Percentiles rank a stretch among this genome's conserved stretches.
Conservation (phyloP, 768 basidiomycete genomes). For the Leucocoprinus leucothites region DNA sequence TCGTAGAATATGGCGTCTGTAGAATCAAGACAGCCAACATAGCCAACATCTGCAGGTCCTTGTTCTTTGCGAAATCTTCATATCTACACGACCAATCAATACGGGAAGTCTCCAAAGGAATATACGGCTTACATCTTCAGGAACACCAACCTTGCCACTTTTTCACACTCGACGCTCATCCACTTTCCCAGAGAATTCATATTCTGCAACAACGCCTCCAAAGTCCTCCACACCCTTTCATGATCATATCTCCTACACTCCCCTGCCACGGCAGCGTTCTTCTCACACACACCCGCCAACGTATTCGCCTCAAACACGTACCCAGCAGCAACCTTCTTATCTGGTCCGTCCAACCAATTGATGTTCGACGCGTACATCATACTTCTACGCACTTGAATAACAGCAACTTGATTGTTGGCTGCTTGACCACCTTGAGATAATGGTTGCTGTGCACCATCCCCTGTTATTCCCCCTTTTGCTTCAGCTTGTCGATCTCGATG, state of each 20-base stretch:
- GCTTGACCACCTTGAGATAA: conserved; percentile 40
- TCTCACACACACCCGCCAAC: conserved; percentile 48
- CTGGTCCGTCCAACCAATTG: conserved; percentile 34
- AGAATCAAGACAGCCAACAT: conserved; percentile 72
- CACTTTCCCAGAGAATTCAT: conserved; percentile 1
- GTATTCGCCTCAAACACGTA: conserved; percentile 50
- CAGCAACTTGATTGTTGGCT: conserved; percentile 29
- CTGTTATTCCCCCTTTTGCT: conserved; percentile 14
- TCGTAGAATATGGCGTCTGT: conserved; percentile 34
- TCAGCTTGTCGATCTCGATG: conserved; percentile 35
- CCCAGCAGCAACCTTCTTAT: conserved; percentile 55
- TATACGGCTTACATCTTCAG: conserved; percentile 42
- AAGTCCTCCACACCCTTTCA: conserved; percentile 60
- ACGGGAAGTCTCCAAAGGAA: background rate
- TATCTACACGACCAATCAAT: conserved; percentile 28
- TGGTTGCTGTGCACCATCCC: conserved; percentile 32
- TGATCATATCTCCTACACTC: conserved; percentile 63
- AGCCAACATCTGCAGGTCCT: conserved; percentile 79
- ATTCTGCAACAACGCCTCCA: conserved; percentile 45
- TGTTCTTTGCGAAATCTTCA: conserved; percentile 38
- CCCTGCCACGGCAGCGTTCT: conserved; percentile 60
- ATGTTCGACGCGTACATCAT: conserved; percentile 51
- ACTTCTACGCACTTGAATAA: conserved; percentile 48
- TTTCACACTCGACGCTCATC: conserved; percentile 25
- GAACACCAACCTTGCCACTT: conserved; percentile 36